Conservation (phyloP, 768 basidiomycete genomes). For the Suillus spraguei region DNA sequence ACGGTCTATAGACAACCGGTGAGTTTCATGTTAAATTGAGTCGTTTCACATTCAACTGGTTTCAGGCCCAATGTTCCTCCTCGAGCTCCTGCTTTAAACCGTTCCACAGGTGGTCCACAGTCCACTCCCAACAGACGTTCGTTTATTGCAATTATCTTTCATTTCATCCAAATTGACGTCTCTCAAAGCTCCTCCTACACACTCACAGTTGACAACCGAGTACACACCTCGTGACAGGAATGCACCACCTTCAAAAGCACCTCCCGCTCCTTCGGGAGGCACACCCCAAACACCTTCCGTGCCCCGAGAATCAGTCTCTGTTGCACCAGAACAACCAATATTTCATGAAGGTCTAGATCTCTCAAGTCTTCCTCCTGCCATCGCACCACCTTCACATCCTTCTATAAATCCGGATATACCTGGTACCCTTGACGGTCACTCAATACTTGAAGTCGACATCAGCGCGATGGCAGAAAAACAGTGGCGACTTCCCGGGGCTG, state of each 20-base stretch:
- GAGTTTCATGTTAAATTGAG: slow-evolving; percentile 18
- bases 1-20: slow-evolving; percentile 79
- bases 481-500: slow-evolving; percentile 91
- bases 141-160: slow-evolving; percentile 4
- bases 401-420: slow-evolving; percentile 66
- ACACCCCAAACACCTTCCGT: slow-evolving; percentile 18
- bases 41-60: slow-evolving; percentile 8
- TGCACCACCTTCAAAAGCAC: slow-evolving; percentile 33
- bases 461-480: slow-evolving; percentile 76
- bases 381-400: slow-evolving; percentile 81
- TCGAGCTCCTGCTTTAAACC: slow-evolving; percentile 33
- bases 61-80: slow-evolving; percentile 39
- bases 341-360: slow-evolving; percentile 62
- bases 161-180: slow-evolving; percentile 12
- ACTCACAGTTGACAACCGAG: slow-evolving; percentile 73
- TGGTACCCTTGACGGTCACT: slow-evolving; percentile 72
- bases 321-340: slow-evolving; percentile 19
- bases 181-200: slow-evolving; percentile 39
- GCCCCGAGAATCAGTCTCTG: slow-evolving; percentile 12
- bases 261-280: slow-evolving; percentile 27
- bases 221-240: slow-evolving; percentile 76
- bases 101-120: slow-evolving; percentile 32
- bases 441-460: slow-evolving; percentile 85
- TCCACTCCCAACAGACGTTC: slow-evolving; percentile 31
- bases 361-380: slow-evolving; percentile 62